A percentile compares a stretch with the other conserved stretches of the same genome.
phyloP scores from a whole-genome alignment of 2,329 filamentous ascomycete species.

The Aspergillus sp. region DNA sequence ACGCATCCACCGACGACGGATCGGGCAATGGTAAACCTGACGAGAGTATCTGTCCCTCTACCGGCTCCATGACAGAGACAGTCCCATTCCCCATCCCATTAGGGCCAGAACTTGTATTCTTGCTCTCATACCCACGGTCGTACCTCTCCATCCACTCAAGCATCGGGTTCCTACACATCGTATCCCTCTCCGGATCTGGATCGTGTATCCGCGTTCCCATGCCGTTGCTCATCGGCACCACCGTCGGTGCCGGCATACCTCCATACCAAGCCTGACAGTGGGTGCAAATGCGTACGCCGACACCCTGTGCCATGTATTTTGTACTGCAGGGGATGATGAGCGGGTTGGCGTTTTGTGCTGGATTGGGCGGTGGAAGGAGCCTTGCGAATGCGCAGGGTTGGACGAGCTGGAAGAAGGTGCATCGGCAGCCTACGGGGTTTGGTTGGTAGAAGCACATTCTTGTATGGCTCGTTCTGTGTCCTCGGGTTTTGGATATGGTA shows the following conservation, averaged over 20 bases:
- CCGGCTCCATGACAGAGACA: too few species aligned
- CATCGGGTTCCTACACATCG: neutral
- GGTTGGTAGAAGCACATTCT: slow-evolving; percentile 21
- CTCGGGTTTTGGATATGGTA: neutral
- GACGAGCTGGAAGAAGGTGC: slow-evolving; percentile 20
- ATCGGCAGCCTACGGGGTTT: slow-evolving; percentile 20
- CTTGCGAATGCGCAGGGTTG: slow-evolving; percentile 17
- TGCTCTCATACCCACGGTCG: neutral
- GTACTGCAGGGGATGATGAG: slow-evolving; percentile 11
- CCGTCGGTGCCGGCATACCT: too few species aligned
- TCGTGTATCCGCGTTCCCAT: neutral
- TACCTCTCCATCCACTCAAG: neutral
- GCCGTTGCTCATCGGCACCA: too few species aligned
- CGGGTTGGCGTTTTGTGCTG: slow-evolving; percentile 13
- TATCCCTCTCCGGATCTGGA: neutral
- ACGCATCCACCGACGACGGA: too few species aligned
- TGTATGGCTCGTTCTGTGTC: neutral
- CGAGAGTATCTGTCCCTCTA: too few species aligned
- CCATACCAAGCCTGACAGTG: neutral
- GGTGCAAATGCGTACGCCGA: neutral
- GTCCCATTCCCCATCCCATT: neutral
- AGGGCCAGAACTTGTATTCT: neutral
- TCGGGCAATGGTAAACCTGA: too few species aligned
- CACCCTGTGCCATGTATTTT: slow-evolving; percentile 4
- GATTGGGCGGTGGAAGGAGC: slow-evolving; percentile 8